Base-by-base conservation (phyloP, 2,329 filamentous ascomycete genomes). In the Talaromyces islandicus region DNA sequence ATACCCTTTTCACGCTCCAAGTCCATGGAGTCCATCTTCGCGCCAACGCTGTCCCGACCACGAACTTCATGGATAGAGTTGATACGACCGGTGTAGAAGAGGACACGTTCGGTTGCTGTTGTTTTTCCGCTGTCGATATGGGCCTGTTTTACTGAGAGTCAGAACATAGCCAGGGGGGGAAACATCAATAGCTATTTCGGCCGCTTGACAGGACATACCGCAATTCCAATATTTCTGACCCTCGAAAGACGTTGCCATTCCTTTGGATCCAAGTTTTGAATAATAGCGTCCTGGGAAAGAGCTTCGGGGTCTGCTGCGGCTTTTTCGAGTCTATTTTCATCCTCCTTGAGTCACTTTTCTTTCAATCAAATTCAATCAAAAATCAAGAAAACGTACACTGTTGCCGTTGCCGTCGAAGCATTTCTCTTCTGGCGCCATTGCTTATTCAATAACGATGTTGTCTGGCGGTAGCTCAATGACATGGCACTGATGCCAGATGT, bases 11-110 rank as follows among this genome's bases (percentile, higher is more conserved):
- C 94, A 77, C 94, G 85, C 79, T 99, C 94, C 67, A 99, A 82
- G 69, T 99, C 94, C 94, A 99, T 99, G 27, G 92, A 97, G 81
- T 99, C 94, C 94, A 99, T 99, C 81, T 99, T 99, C 63, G 94
- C 94, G 65, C 94, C 94, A 46, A 97, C 92, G 38, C 90, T 86
- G 83, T 99, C 94, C 72, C 93, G 92, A 56, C 73, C 73, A 71
- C 94, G 86, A 50, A 99, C 94, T 78, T 99, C 94, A 80, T 99
- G 94, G 70, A 99, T 97, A 32, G 91, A 85, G 74, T 95, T 95
- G 78, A 97, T 97, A 73, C 94, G 89, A 66, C 94, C 94, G 59
- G 94, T 97, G 77, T 99, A 99, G 84, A 92, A 99, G 60, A 99
- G 88, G 51, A 99, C 92, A 75, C 94, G 90, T 79, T 99, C 94